Conservation (phyloP, 2,329 filamentous ascomycete species). For the Colletotrichum kahawae region DNA sequence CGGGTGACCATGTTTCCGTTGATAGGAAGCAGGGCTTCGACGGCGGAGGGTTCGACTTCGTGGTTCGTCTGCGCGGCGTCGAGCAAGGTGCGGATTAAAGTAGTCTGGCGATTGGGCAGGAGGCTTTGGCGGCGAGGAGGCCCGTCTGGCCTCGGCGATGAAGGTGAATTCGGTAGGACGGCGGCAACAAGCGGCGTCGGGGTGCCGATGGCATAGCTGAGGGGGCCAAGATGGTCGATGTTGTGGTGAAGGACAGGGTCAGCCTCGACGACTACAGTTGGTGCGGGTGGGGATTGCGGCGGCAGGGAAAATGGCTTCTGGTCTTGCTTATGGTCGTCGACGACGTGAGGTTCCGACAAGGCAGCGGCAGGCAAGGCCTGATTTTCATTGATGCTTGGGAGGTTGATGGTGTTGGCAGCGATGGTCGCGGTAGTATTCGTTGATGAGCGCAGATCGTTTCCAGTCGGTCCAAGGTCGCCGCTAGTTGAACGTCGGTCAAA, state of each 20-base stretch:
- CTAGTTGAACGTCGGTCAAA: conserved; percentile 24
- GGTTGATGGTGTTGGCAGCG: conserved; percentile 1
- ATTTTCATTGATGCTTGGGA: conserved; percentile 23
- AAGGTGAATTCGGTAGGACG: conserved; percentile 20
- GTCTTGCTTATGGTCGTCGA: not conserved
- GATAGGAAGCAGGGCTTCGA: conserved; percentile 41
- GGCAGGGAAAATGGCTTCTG: not conserved
- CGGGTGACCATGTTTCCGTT: conserved; percentile 64
- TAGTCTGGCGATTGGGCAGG: conserved; percentile 48
- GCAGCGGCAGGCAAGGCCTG: not conserved
- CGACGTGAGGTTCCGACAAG: not conserved
- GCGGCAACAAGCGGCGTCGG: conserved; percentile 10
- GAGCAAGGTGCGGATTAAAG: conserved; percentile 58
- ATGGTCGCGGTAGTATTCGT: conserved; percentile 26
- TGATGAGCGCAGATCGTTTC: conserved; percentile 39
- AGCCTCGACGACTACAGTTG: not conserved
- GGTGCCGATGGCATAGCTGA: conserved; percentile 19
- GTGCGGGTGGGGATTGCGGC: not conserved
- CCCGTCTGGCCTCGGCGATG: conserved; percentile 24
- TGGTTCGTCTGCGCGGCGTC: conserved; percentile 42
- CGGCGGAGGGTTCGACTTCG: conserved; percentile 44
- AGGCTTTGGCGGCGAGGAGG: conserved; percentile 47
- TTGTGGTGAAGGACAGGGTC: not conserved
- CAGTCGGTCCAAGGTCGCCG: conserved; percentile 22
- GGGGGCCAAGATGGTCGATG: conserved; percentile 16